Base-by-base conservation (phyloP, 805 yeast species). In the Hanseniaspora clermontiae region DNA sequence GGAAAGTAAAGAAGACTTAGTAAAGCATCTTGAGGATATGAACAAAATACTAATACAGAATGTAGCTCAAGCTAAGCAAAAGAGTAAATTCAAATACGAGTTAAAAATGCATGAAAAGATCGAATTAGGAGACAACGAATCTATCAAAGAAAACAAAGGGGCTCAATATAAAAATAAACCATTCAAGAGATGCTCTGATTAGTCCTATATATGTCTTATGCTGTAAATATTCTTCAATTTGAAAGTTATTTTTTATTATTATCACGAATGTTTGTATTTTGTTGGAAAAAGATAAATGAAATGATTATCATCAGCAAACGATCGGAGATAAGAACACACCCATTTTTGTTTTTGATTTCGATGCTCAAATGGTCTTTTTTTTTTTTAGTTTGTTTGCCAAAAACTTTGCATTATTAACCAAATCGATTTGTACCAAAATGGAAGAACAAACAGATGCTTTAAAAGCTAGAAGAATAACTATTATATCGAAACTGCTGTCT, bases 81-180 rank as follows among this genome's bases (percentile, higher is more conserved):
- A 46, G 19, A 34, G 32, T 11, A 61, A 64, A 15, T 62, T 59
- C 48, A 60, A 59, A 10, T 68, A 65, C 36, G 66, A 64, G 51
- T 74, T 91, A 63, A 83, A 83, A 61, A 82, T 91, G 61, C 96
- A 88, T 65, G 70, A 79, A 50, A 80, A 84, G 49, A 86, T 95
- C 0, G 97, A 91, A 69, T 72, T 91, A 53, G 97, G 97, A 19
- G 96, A 89, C 65, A 91, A 91, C 67, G 95, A 89, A 38, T 76
- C 81, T 48, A 77, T 87, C 61, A 85, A 83, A 66, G 77, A 72
- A 60, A 70, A 74, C 45, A 74, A 72, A 58, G 66, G 65, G 58
- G 70, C 72, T 8, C 67, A 78, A 67, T 49, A 48, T 15, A 50
- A 49, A 27, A 76, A 77, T 24, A 71, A 77, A 29, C 72, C 74